A percentile compares a stretch with the other conserved stretches of the same genome.
Evolutionary conservation across 208 protist genomes (phyloP).

Genomic region (Crithidia fasciculata): DNA sequence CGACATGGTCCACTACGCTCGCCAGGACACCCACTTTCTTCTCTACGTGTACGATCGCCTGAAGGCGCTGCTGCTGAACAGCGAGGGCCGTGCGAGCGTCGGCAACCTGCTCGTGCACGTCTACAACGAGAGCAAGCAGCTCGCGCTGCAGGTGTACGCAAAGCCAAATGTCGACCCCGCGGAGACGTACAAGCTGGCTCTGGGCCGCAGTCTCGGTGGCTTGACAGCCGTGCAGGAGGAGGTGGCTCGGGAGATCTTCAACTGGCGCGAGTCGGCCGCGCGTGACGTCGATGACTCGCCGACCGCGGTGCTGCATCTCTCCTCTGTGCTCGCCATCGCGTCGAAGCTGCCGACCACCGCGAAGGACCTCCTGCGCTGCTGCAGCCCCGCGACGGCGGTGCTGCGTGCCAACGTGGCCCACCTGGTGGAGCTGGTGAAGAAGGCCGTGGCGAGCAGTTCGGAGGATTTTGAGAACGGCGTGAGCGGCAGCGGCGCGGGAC

Average conservation of each 20-base stretch:
- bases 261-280: constrained; percentile 84
- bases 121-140: constrained; percentile 71
- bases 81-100: constrained; percentile 70
- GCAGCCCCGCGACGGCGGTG: constrained; percentile 74
- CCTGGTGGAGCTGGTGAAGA: constrained; percentile 68
- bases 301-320: constrained; percentile 79
- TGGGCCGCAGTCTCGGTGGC: constrained; percentile 78
- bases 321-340: constrained; percentile 77
- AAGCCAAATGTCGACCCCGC: constrained; percentile 88
- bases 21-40: constrained; percentile 98
- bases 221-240: constrained; percentile 60
- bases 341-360: constrained; percentile 83
- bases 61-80: constrained; percentile 78
- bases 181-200: constrained; percentile 68
- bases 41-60: constrained; percentile 96
- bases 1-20: constrained; percentile 97
- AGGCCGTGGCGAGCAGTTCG: constrained; percentile 32
- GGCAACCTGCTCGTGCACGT: constrained; percentile 91
- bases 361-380: constrained; percentile 74
- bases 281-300: constrained; percentile 86
- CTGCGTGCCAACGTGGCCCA: constrained; percentile 62
- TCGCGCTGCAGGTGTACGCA: constrained; percentile 93
- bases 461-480: constrained; percentile 6
- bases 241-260: constrained; percentile 77
- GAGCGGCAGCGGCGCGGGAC: background rate